Base-by-base conservation (phyloP, 108 stramenopile species). In the Aureococcus anophagefferens region DNA sequence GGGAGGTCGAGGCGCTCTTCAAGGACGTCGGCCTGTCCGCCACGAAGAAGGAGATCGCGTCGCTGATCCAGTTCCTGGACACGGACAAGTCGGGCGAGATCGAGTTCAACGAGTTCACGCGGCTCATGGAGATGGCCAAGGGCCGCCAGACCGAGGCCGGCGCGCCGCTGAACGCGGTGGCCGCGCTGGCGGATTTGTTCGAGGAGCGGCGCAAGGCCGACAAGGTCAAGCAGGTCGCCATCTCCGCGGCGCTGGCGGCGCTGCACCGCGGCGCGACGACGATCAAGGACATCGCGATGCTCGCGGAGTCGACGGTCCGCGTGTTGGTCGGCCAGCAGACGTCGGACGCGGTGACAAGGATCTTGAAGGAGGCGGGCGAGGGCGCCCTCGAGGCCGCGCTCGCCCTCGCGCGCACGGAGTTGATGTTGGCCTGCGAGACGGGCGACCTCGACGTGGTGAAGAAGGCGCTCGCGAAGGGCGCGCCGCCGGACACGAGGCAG, bases 211-310 rank as follows among this genome's bases (percentile, higher is more conserved):
- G 83, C 62, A 36, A 44, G 36, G 36, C 76, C 0, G 35, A 35
- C 65, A 83, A 83, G 85, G 44, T 45, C 46, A 81, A 85, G 80
- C 62, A 83, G 21, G 85, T 85, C 64, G 85, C 85, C n/a, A 73
- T 86, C 36, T 83, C 83, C 74, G 85, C 79, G 59, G 84, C 85
- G 73, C 78, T 77, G 4, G 32, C 40, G 35, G 70, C 68, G 25
- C 46, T 68, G 13, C 74, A 85, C 71, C 64, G 74, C 21, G 85
- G 80, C 28, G 34, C 44, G 30, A 83, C 83, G 63, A 62, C 34
- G 5, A 45, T 25, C 21, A 11, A 16, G 21, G 51, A 28, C 51
- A 11, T 25, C 21, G 51, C 21, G 51, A 11, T 11, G 21, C 21
- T 59, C 7, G 51, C 51, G 7, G 51, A 3, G 21, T 25, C 14